phyloP scores from a whole-genome alignment of 495 filamentous ascomycete species.

The Venustampulla echinocandica region DNA sequence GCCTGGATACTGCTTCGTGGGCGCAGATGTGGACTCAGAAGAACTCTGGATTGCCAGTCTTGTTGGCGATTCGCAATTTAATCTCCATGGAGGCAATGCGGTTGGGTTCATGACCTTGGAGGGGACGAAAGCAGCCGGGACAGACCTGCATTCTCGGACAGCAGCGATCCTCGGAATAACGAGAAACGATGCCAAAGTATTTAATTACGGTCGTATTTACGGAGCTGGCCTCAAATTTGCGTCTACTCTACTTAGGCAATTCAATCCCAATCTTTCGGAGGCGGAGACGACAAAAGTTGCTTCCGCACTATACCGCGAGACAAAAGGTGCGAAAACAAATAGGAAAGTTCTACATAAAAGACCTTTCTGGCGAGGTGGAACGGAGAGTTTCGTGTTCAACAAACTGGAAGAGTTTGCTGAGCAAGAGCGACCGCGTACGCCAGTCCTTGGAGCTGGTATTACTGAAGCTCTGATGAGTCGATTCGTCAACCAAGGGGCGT shows the following conservation, averaged over 20 bases:
- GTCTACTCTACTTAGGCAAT: constrained; percentile 78
- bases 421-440: constrained; percentile 83
- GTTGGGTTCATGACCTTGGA: constrained; percentile 99
- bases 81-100: constrained; percentile 89
- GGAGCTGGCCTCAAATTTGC: constrained; percentile 93
- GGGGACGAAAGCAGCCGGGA: constrained; percentile 86
- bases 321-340: constrained; percentile 73
- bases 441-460: constrained; percentile 91
- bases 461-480: constrained; percentile 87
- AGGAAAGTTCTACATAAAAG: constrained; percentile 59
- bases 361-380: constrained; percentile 92
- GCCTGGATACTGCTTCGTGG: constrained; percentile 84
- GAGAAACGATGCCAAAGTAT: constrained; percentile 91
- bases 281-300: constrained; percentile 66
- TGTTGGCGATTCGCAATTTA: constrained; percentile 88
- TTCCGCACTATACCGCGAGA: constrained; percentile 71
- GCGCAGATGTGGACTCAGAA: constrained; percentile 97
- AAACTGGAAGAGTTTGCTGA: constrained; percentile 94
- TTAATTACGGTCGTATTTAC: constrained; percentile 98
- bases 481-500: constrained; percentile 81
- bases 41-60: constrained; percentile 98
- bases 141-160: constrained; percentile 91
- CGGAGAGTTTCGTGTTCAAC: constrained; percentile 97
- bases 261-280: constrained; percentile 78
- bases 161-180: constrained; percentile 87